Conservation (phyloP, 441 rosid genomes). For the Capsella rubella region DNA sequence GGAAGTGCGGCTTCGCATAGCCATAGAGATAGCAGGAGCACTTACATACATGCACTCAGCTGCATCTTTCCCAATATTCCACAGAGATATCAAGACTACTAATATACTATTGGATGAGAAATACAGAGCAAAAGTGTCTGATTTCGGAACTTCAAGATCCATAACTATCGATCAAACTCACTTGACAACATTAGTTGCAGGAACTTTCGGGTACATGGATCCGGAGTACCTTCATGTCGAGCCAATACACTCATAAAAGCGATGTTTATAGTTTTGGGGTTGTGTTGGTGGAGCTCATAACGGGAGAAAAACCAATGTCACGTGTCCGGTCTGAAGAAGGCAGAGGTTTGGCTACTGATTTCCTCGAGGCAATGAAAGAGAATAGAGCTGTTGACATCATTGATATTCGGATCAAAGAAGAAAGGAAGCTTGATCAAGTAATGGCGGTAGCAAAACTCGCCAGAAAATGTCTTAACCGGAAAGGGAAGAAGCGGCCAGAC, state of each 20-base stretch:
- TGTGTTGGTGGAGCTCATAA: conserved; percentile 40
- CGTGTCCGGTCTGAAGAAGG: conserved; percentile 28
- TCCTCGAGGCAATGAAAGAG: conserved; percentile 25
- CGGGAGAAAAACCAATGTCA: conserved; percentile 23
- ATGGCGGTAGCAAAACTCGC: conserved; percentile 43
- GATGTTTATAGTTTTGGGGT: conserved; percentile 41
- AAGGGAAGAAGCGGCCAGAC: conserved; percentile 47
- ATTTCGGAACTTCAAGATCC: conserved; percentile 45
- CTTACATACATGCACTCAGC: conserved; percentile 35
- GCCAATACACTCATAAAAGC: conserved; percentile 37
- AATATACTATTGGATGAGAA: conserved; percentile 39
- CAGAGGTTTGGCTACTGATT: conserved; percentile 39
- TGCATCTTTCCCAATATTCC: conserved; percentile 35
- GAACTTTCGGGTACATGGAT: conserved; percentile 47
- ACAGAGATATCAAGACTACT: conserved; percentile 42
- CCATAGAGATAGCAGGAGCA: conserved; percentile 27
- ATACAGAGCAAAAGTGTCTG: conserved; percentile 34
- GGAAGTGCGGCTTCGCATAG: conserved; percentile 38
- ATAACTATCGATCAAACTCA: conserved; percentile 43
- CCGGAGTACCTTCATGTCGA: conserved; percentile 46
- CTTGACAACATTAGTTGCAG: conserved; percentile 42
- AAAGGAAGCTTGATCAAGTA: conserved; percentile 43
- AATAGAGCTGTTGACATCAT: conserved; percentile 34
- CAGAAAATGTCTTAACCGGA: conserved; percentile 38
- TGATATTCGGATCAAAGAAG: conserved; percentile 39